Evolutionary conservation across 2,329 filamentous ascomycete species (phyloP), one percentile per base, ranked within the genome.

Genomic region (Neofusicoccum parvum): DNA sequence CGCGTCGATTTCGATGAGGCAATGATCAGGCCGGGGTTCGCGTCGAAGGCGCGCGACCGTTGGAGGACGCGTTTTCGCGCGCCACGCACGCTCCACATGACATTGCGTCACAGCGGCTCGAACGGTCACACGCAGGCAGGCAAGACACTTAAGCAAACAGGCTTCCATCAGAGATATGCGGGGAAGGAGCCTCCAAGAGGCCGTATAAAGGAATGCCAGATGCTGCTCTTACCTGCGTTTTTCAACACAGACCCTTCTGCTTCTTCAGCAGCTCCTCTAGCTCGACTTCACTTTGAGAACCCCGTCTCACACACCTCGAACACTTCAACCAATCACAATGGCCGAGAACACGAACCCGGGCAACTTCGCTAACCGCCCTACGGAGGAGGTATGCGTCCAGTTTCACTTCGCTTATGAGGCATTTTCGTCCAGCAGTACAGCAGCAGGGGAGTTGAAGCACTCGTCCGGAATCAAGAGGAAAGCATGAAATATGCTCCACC

Each of bases 321-420:
- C 27, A 39, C 12, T 37, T 12, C 12, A 39, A 37, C n/a, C 50
- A 46, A 56, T 56, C 48, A 70, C 67, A 56, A 79, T 79, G 76
- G 75, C 74, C 67, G 75, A 32, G 27, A 32, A 77, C 68, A 70
- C 69, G 69, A 84, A 84, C 75, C 81, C 82, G 39, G 78, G 75
- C 65, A 85, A 85, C 76, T 84, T 85, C 68, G 82, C 82, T 75
- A 85, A 85, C 75, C 80, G 81, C 45, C 77, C 82, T 66, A 81
- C 79, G 62, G 81, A 83, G 48, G 79, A 85, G 68, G 64, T 65
- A 45, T 3, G 64, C 23, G 7, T 7, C 39, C 20, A 5, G 37
- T 39, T 27, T 46, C 39, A 46, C 27, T 46, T 32, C 10, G 3
- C 39, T 15, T 6, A 45, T 11, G 7, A 32, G 14, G 27, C 9